phyloP scores from a whole-genome alignment of 306 rosid genomes.

The Oemleria cerasiformis region DNA sequence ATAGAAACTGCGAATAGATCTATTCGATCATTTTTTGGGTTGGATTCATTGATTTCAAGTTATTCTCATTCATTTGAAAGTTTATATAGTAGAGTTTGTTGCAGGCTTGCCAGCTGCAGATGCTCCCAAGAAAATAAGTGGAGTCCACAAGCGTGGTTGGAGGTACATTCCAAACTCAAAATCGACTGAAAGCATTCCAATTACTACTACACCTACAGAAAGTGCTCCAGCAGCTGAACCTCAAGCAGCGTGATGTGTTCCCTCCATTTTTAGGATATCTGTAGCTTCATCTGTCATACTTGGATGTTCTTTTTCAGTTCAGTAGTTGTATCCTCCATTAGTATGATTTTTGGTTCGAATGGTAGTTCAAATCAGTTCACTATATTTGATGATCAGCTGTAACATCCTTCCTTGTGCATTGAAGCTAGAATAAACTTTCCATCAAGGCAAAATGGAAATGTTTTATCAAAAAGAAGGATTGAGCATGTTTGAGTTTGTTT shows the following conservation, averaged over 20 bases:
- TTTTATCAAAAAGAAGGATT: constrained; percentile 24
- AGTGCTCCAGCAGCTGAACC: constrained; percentile 44
- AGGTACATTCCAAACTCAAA: constrained; percentile 54
- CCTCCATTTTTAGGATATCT: constrained; percentile 14
- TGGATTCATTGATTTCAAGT: background rate
- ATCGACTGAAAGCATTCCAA: constrained; percentile 37
- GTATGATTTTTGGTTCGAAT: constrained; percentile 17
- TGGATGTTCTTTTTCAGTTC: background rate
- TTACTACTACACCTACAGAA: constrained; percentile 38
- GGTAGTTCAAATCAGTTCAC: constrained; percentile 14
- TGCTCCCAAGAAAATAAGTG: constrained; percentile 85
- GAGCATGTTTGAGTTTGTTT: constrained; percentile 17
- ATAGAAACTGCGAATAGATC: background rate
- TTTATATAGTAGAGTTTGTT: constrained; percentile 27
- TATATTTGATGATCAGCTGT: constrained; percentile 22
- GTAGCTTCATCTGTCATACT: constrained; percentile 8
- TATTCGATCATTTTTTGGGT: background rate
- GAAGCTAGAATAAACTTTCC: constrained; percentile 3
- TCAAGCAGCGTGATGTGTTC: constrained; percentile 47
- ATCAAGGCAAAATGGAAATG: constrained; percentile 17
- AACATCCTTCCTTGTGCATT: constrained; percentile 26
- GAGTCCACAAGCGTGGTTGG: constrained; percentile 99
- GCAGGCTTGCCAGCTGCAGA: constrained; percentile 70
- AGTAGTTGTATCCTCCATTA: constrained; percentile 24
- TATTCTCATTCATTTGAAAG: background rate